Conservation (phyloP, 495 filamentous ascomycete species). For the Hypomontagnella submonticulosa region DNA sequence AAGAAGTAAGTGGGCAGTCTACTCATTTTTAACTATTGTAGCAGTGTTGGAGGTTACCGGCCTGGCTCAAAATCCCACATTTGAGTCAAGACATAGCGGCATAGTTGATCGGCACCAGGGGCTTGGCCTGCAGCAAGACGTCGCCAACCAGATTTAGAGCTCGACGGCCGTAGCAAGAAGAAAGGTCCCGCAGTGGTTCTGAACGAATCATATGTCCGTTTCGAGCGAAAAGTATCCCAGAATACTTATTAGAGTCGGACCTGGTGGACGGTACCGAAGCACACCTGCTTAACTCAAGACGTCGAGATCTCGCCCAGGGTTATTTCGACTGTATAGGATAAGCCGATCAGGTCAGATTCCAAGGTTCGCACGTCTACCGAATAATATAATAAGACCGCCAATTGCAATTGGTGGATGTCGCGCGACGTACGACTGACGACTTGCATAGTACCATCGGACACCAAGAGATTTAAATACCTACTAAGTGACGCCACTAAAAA, state of each 20-base stretch:
- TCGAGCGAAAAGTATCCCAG: conserved; percentile 1
- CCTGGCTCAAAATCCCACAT: conserved; percentile 14
- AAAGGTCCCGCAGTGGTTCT: conserved; percentile 15
- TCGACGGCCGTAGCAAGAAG: conserved; percentile 13
- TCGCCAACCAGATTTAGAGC: conserved; percentile 25
- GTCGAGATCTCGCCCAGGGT: no score
- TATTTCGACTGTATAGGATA: no score
- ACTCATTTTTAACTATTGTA: conserved; percentile 22
- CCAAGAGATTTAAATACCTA: conserved; percentile 19
- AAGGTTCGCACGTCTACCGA: background rate
- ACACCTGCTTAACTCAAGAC: background rate
- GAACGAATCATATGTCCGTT: conserved; percentile 26
- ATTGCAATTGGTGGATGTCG: conserved; percentile 15
- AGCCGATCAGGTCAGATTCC: background rate
- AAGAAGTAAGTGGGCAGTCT: conserved; percentile 6
- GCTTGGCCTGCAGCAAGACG: conserved; percentile 33
- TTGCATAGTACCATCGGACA: background rate
- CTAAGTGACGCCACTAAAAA: conserved; percentile 28
- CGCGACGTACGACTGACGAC: no score
- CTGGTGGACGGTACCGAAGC: conserved; percentile 4
- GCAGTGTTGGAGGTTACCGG: conserved; percentile 8
- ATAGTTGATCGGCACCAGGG: conserved; percentile 13
- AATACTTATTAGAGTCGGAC: conserved; percentile 23
- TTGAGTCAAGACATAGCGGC: conserved; percentile 18
- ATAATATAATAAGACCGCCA: conserved; percentile 9